Base-by-base conservation (phyloP, 1,284 basidiomycete genomes). In the Leccinum idahoense region DNA sequence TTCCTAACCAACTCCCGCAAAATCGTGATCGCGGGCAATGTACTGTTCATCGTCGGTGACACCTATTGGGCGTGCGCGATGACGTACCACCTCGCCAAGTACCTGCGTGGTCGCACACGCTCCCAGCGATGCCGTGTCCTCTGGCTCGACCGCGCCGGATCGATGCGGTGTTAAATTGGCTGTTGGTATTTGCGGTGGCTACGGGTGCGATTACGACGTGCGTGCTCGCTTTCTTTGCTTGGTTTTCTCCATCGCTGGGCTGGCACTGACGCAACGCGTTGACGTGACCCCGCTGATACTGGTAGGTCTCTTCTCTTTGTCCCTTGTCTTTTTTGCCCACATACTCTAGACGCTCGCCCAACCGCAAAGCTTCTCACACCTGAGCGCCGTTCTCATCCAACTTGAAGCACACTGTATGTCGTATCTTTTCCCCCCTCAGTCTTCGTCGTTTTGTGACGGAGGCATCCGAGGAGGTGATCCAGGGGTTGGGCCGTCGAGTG, bases 191-290 rank as follows among this genome's bases (percentile, higher is more conserved):
- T 46, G 64, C 64, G 0, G 68, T 73, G 15, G 72, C 74, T 18
- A 75, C 72, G 0, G 72, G 72, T 37, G 66, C 67, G 1, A 26
- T 74, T 23, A 73, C 66, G 2, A 66, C 61, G 72, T 73, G 18
- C 63, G 71, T 69, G 23, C 29, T 26, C 5, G 18, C 12, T 15
- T 3, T 7, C 18, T 35, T 44, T 4, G 23, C 32, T 35, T 35
- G 32, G 32, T 35, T 35, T 35, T 35, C 32, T 35, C 32, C 32
- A 35, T 35, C 32, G 32, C n/a, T 29, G 4, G 29, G 10, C 15
- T 18, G 23, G n/a, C 8, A 32, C 57, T 60, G 57, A 71, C 35
- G 7, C 12, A 6, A 68, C 37, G 5, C 11, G 8, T 37, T 14
- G 73, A 75, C 54, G 44, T 73, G 15, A 56, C 73, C 23, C 68